Base-by-base conservation (phyloP, 2,329 filamentous ascomycete genomes). In the Lasiodiplodia sp. region DNA sequence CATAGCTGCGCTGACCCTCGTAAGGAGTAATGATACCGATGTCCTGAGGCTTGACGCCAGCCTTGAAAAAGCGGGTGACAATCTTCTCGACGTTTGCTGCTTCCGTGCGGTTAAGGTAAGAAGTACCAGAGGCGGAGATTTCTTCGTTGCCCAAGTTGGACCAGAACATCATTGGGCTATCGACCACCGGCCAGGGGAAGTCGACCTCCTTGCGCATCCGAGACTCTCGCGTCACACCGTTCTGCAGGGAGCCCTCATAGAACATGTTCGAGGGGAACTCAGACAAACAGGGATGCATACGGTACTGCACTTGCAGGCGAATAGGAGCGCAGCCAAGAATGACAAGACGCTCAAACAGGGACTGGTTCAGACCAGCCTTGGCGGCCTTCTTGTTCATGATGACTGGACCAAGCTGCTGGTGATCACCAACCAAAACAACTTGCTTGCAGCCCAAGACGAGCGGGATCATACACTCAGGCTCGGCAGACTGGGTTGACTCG, bases 351-450 rank as follows among this genome's bases (percentile, higher is more conserved):
- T 99, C 96, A 76, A 99, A 99, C 11, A 99, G 86, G n/a, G 95
- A 98, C 80, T 98, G 96, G 81, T 98, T 97, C 18, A 99, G 86
- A 70, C 96, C 96, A 67, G 96, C 96, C 82, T 98, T 98, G 70
- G 96, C 96, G 16, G 96, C 96, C 82, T 98, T 98, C 87, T 99
- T 99, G 86, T 99, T 99, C 95, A 99, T 99, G 78, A 99, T 98
- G 75, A 99, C 96, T 1, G 96, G 96, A 0, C 96, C 96, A 72
- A 99, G 88, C 79, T 99, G 96, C 81, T 98, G 96, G 81, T 99
- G 96, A 77, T 99, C 96, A 77, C 96, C 96, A 52, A 99, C 96
- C 44, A 99, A 87, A n/a, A 99, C 96, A 62, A 97, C 94, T 80
- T 99, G 96, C 83, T 99, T 99, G 85, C 96, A 99, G 63, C 96